Conservation (phyloP, 2,329 filamentous ascomycete genomes). For the Phialophora expanda region DNA sequence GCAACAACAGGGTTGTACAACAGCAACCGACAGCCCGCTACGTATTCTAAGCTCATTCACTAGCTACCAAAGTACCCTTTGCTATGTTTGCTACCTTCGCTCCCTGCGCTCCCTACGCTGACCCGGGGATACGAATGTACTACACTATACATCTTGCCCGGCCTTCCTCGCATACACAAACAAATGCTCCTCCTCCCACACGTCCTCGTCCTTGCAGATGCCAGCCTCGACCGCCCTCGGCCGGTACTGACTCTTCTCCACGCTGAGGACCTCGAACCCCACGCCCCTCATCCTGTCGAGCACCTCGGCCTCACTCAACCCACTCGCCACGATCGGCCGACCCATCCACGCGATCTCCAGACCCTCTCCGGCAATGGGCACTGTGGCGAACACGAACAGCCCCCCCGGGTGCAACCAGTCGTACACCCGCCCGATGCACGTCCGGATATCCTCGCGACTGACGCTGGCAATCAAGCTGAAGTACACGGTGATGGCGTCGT, state of each 20-base stretch:
- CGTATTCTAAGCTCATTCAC: too few species aligned
- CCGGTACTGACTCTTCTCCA: not conserved
- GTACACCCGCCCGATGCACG: not conserved
- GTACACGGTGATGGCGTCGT: not conserved
- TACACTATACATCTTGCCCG: not conserved
- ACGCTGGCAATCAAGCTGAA: conserved; percentile 6
- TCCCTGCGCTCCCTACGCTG: too few species aligned
- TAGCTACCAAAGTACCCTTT: too few species aligned
- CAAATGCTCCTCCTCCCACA: not conserved
- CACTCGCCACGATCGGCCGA: conserved; percentile 13
- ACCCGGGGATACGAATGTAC: too few species aligned
- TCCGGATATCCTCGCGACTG: not conserved
- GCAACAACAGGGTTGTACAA: not conserved
- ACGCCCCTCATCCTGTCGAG: conserved; percentile 8
- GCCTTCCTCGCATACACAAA: not conserved
- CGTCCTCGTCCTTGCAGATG: not conserved
- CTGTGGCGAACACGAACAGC: not conserved
- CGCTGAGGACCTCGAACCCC: not conserved
- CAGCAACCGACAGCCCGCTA: too few species aligned
- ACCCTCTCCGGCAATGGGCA: conserved; percentile 8
- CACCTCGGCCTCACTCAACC: conserved; percentile 11
- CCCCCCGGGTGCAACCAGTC: not conserved
- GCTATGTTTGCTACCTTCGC: too few species aligned
- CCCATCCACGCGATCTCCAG: conserved; percentile 23
- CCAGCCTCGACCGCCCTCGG: not conserved